These are phyloP conservation scores for Wallacemonas rigidus DNA, from an alignment of 208 protist genomes.

Conservation along the genomic window DNA sequence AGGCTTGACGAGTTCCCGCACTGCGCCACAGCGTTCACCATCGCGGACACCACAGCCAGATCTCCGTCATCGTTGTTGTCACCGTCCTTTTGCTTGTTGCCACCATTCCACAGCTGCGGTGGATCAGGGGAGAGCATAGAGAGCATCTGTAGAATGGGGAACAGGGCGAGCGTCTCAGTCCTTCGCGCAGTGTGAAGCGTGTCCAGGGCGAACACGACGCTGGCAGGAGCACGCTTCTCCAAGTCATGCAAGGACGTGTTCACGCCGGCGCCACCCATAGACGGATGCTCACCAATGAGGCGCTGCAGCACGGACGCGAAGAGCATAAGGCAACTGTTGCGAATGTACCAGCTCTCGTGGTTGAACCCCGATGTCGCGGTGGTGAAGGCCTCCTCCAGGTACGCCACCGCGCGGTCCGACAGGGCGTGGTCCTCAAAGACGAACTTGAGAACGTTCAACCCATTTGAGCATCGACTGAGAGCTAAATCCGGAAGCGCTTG, in stretches of 20 bases:
- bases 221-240: slow-evolving; percentile 60
- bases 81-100: not conserved
- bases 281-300: slow-evolving; percentile 88
- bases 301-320: slow-evolving; percentile 90
- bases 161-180: slow-evolving; percentile 59
- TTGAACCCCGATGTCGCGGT: slow-evolving; percentile 81
- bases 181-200: slow-evolving; percentile 33
- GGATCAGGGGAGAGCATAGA: slow-evolving; percentile 89
- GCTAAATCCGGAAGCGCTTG: slow-evolving; percentile 28
- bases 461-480: slow-evolving; percentile 83
- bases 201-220: slow-evolving; percentile 59
- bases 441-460: slow-evolving; percentile 93
- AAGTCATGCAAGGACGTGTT: slow-evolving; percentile 87
- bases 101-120: slow-evolving; percentile 30
- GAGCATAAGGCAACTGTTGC: slow-evolving; percentile 92
- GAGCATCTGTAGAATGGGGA: slow-evolving; percentile 90
- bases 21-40: slow-evolving; percentile 57
- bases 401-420: slow-evolving; percentile 55
- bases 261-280: slow-evolving; percentile 69
- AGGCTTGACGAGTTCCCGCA: slow-evolving; percentile 64
- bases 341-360: slow-evolving; percentile 82
- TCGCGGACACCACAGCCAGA: slow-evolving; percentile 16
- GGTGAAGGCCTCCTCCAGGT: slow-evolving; percentile 82
- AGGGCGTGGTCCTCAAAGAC: slow-evolving; percentile 90
- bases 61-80: not conserved